Conservation (phyloP, 208 protist species). For the Strigomonas culicis region DNA sequence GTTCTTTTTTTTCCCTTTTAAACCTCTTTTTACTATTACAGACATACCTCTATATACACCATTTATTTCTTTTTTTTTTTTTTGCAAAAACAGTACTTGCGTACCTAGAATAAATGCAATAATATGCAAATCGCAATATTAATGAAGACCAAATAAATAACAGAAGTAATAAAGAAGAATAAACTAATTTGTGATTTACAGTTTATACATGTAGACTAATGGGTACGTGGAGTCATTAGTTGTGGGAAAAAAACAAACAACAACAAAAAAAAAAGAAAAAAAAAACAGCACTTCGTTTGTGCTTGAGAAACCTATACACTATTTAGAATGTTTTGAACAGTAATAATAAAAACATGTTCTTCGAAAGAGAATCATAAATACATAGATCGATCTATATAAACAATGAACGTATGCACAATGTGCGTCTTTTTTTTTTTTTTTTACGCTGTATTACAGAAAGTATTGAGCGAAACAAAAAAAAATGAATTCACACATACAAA, state of each 20-base stretch:
- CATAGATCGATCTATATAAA: background rate
- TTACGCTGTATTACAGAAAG: constrained; percentile 6
- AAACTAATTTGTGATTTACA: constrained; percentile 2
- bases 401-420: background rate
- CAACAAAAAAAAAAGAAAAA: constrained; percentile 3
- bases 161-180: constrained; percentile 2
- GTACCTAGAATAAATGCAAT: background rate
- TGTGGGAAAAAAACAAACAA: constrained; percentile 7
- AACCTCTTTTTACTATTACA: constrained; percentile 1
- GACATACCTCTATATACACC: background rate
- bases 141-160: background rate
- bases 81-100: background rate
- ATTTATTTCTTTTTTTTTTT: constrained; percentile 4
- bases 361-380: background rate
- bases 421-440: constrained; percentile 2
- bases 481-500: background rate
- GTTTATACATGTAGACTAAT: constrained; percentile 1
- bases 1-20: background rate
- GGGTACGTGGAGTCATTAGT: background rate
- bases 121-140: background rate
- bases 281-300: background rate
- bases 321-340: background rate
- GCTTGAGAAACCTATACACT: background rate
- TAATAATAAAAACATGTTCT: background rate
- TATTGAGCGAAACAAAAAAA: constrained; percentile 8